A percentile compares a stretch with the other conserved stretches of the same genome.
phyloP scores from a whole-genome alignment of 169 alveolate species.

The Plasmodium gallinaceum region DNA sequence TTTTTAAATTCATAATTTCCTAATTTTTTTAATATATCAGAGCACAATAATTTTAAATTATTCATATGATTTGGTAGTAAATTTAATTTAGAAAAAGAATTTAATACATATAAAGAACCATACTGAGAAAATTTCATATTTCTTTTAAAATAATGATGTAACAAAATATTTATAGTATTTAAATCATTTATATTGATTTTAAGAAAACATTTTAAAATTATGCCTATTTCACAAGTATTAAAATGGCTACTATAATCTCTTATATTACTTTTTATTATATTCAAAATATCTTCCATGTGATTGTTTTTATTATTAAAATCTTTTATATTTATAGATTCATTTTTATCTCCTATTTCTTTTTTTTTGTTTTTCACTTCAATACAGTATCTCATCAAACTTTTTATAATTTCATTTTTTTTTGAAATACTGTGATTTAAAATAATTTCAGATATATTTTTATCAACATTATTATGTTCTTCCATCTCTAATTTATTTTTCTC shows the following conservation, averaged over 20 bases:
- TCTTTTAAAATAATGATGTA: slow-evolving; percentile 61
- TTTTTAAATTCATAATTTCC: slow-evolving; percentile 47
- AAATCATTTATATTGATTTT: slow-evolving; percentile 53
- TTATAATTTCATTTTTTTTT: slow-evolving; percentile 42
- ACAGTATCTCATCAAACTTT: slow-evolving; percentile 57
- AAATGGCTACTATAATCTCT: slow-evolving; percentile 41
- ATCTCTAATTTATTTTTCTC: slow-evolving; percentile 53
- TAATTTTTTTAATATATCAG: slow-evolving; percentile 45
- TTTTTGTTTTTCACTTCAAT: slow-evolving; percentile 35
- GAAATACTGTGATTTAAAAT: slow-evolving; percentile 37
- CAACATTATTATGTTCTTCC: slow-evolving; percentile 54
- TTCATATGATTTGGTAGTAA: slow-evolving; percentile 45
- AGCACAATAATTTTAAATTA: slow-evolving; percentile 42
- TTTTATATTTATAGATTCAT: not conserved
- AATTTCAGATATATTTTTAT: slow-evolving; percentile 51
- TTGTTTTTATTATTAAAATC: not conserved
- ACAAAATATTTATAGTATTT: slow-evolving; percentile 15
- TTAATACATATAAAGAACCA: slow-evolving; percentile 53
- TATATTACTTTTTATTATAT: slow-evolving; percentile 26
- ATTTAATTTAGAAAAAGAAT: slow-evolving; percentile 34
- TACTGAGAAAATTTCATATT: slow-evolving; percentile 68
- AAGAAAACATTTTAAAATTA: slow-evolving; percentile 51
- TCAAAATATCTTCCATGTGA: not conserved
- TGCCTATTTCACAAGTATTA: slow-evolving; percentile 66
- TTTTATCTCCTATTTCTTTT: not conserved